Evolutionary conservation across 768 basidiomycete genomes (phyloP).

Genomic region (Dacryopinax primogenitus): DNA sequence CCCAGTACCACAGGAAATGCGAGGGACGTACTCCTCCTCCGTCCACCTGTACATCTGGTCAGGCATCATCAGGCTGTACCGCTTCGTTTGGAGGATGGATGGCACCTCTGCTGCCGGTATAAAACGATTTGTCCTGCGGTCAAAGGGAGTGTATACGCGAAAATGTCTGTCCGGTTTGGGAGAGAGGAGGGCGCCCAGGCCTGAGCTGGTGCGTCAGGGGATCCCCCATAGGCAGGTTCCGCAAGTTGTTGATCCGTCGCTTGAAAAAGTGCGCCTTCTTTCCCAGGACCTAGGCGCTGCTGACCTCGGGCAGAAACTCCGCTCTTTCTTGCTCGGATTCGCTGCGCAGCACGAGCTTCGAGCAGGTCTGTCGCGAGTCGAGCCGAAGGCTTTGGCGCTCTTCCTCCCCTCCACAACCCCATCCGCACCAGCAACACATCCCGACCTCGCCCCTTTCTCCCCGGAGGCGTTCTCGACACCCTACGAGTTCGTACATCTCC

Average conservation of each 20-base stretch:
- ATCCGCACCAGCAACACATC: neutral
- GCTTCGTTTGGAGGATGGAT: neutral
- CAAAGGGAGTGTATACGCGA: neutral
- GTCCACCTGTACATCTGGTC: neutral
- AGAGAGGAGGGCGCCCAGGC: neutral
- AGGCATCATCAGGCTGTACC: neutral
- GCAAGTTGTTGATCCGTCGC: neutral
- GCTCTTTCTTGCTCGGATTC: neutral
- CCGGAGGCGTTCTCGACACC: neutral
- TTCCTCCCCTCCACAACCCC: neutral
- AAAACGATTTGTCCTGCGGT: neutral
- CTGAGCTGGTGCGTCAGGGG: neutral
- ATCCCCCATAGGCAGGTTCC: slow-evolving; percentile 3
- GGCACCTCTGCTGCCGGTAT: neutral
- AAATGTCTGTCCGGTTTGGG: neutral
- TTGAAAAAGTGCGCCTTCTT: neutral
- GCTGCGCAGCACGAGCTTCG: neutral
- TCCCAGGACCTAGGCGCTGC: neutral
- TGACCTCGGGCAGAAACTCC: neutral
- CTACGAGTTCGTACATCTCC: neutral
- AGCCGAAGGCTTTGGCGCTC: neutral
- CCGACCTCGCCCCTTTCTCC: neutral
- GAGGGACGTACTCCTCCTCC: neutral
- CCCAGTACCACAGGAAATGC: neutral
- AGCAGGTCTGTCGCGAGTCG: neutral